phyloP scores from a whole-genome alignment of 306 rosid species.

The Glycine latifolia region DNA sequence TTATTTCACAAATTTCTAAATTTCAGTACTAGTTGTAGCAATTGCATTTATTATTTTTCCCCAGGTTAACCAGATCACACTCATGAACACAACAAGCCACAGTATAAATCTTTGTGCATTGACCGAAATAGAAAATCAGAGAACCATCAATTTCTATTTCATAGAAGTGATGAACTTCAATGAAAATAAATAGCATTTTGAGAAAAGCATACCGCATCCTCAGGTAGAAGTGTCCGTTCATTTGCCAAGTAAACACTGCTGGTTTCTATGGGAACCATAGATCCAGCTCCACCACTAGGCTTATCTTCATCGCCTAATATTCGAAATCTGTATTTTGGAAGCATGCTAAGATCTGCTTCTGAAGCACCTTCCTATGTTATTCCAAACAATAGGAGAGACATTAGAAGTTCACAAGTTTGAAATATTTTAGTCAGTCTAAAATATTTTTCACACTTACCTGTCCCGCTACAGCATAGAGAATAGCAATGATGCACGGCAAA shows the following conservation, averaged over 20 bases:
- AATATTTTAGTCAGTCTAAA: slow-evolving; percentile 36
- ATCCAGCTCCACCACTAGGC: slow-evolving; percentile 78
- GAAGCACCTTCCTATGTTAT: slow-evolving; percentile 87
- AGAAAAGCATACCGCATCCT: slow-evolving; percentile 84
- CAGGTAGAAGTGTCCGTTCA: slow-evolving; percentile 72
- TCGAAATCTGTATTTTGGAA: slow-evolving; percentile 76
- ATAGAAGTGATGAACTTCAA: slow-evolving; percentile 34
- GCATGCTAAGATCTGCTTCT: slow-evolving; percentile 86
- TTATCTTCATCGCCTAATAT: slow-evolving; percentile 58
- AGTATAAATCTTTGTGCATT: slow-evolving; percentile 29
- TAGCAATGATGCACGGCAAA: slow-evolving; percentile 97
- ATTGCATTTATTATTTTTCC: background rate
- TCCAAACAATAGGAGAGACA: slow-evolving; percentile 42
- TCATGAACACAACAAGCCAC: background rate
- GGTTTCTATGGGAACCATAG: slow-evolving; percentile 80
- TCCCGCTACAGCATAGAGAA: slow-evolving; percentile 94
- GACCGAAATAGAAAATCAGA: slow-evolving; percentile 27
- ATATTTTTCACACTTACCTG: slow-evolving; percentile 66
- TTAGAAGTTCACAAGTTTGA: slow-evolving; percentile 37
- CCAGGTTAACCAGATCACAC: slow-evolving; percentile 5
- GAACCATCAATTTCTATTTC: slow-evolving; percentile 35
- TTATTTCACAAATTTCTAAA: slow-evolving; percentile 12
- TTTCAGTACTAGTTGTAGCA: slow-evolving; percentile 1
- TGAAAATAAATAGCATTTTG: slow-evolving; percentile 27
- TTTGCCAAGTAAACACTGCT: slow-evolving; percentile 69